Percentiles rank a stretch among this genome's conserved stretches.
phyloP scores from a whole-genome alignment of 2,329 filamentous ascomycete species.

The Colletotrichum sidae region DNA sequence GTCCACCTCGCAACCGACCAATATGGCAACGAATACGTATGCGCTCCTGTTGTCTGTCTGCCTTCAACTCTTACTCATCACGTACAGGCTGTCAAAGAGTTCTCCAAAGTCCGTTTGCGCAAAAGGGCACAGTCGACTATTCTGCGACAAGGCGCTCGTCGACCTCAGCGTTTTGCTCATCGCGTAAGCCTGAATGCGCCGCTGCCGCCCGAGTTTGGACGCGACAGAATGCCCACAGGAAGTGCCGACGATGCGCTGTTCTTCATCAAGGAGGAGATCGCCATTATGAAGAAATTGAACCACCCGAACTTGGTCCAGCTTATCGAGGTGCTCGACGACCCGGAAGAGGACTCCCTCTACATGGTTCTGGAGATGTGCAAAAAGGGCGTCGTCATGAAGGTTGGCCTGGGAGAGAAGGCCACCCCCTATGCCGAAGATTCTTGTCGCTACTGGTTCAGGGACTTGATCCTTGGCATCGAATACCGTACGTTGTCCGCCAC shows the following conservation, averaged over 20 bases:
- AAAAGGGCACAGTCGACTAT: constrained; percentile 93
- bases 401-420: constrained; percentile 85
- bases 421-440: constrained; percentile 85
- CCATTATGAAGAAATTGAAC: constrained; percentile 98
- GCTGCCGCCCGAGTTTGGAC: constrained; percentile 41
- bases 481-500: constrained; percentile 71
- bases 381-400: constrained; percentile 96
- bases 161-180: constrained; percentile 56
- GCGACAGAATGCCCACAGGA: constrained; percentile 15
- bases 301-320: constrained; percentile 94
- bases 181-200: constrained; percentile 45
- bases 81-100: constrained; percentile 92
- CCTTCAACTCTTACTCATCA: constrained; percentile 26
- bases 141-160: constrained; percentile 65
- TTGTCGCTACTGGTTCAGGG: constrained; percentile 93
- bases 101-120: constrained; percentile 90
- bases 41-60: constrained; percentile 36
- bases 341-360: constrained; percentile 94
- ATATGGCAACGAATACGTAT: constrained; percentile 91
- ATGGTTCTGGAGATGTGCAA: constrained; percentile 99
- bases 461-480: constrained; percentile 94
- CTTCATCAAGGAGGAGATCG: constrained; percentile 94
- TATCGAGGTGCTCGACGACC: constrained; percentile 95
- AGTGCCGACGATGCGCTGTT: constrained; percentile 67
- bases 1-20: constrained; percentile 93